Evolutionary conservation across 208 protist species (phyloP).

Genomic region (Leishmania tarentolae): DNA sequence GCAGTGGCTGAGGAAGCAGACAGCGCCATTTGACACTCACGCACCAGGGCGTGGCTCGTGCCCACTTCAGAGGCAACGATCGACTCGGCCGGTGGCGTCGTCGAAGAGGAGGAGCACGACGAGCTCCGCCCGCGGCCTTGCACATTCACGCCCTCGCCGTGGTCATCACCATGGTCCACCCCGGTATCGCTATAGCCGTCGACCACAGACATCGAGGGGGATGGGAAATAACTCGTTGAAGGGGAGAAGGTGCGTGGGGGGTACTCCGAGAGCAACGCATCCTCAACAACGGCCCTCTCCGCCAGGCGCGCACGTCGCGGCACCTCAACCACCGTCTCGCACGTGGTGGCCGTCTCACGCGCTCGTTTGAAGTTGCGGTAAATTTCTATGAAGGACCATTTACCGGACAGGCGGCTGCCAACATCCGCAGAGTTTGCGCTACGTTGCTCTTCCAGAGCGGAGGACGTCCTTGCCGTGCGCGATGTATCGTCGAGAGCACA

Average conservation of each 20-base stretch:
- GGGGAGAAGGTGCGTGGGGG: not conserved
- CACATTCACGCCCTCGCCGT: not conserved
- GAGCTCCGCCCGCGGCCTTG: not conserved
- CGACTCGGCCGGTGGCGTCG: constrained; percentile 1
- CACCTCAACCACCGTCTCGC: not conserved
- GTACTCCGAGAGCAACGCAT: not conserved
- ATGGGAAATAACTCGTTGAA: not conserved
- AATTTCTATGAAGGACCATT: constrained; percentile 12
- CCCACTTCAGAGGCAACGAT: not conserved
- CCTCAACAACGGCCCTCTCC: not conserved
- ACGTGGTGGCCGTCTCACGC: not conserved
- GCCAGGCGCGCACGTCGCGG: not conserved
- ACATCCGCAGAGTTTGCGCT: not conserved
- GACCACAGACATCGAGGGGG: not conserved
- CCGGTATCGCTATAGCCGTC: not conserved
- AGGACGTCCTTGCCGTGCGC: not conserved
- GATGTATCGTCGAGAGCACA: not conserved
- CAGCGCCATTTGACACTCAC: not conserved
- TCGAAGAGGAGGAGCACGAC: not conserved
- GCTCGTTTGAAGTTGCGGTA: constrained; percentile 21
- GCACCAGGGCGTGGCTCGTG: not conserved
- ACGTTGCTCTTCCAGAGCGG: not conserved
- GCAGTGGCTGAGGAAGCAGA: not conserved
- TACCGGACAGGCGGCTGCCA: not conserved
- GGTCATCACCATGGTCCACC: not conserved